Evolutionary conservation across 805 yeast genomes (phyloP).

Genomic region (Candida odintsovae): DNA sequence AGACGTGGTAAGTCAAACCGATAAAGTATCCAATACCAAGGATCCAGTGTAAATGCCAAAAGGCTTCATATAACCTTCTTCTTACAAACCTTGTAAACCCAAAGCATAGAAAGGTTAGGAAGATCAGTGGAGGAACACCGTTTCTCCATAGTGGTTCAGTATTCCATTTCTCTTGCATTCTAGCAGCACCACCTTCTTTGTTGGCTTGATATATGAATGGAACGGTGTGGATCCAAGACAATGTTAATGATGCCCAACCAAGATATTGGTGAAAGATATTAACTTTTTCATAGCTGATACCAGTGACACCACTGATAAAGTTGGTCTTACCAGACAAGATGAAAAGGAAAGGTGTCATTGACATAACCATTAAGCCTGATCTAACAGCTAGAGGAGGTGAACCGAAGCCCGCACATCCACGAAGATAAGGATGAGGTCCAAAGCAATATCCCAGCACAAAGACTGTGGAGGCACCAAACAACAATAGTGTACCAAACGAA

Average conservation of each 20-base stretch:
- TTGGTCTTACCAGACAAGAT: constrained; percentile 49
- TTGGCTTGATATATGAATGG: constrained; percentile 42
- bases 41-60: constrained; percentile 49
- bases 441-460: constrained; percentile 29
- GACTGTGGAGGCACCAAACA: constrained; percentile 28
- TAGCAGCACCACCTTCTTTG: constrained; percentile 42
- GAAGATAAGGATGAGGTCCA: constrained; percentile 44
- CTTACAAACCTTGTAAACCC: constrained; percentile 37
- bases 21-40: constrained; percentile 43
- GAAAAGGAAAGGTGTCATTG: constrained; percentile 44
- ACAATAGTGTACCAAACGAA: constrained; percentile 30
- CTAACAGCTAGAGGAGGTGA: constrained; percentile 54
- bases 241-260: constrained; percentile 36
- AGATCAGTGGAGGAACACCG: constrained; percentile 46
- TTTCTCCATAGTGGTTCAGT: constrained; percentile 23
- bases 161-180: constrained; percentile 20
- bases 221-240: constrained; percentile 43
- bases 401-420: constrained; percentile 50
- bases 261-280: constrained; percentile 41
- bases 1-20: constrained; percentile 40
- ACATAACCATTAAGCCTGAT: constrained; percentile 45
- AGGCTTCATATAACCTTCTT: constrained; percentile 38
- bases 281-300: constrained; percentile 49
- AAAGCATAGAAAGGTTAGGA: constrained; percentile 38
- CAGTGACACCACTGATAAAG: constrained; percentile 42